These are phyloP conservation scores for Cucurbita argyrosperma DNA, from an alignment of 306 rosid genomes.

Conservation along the genomic window DNA sequence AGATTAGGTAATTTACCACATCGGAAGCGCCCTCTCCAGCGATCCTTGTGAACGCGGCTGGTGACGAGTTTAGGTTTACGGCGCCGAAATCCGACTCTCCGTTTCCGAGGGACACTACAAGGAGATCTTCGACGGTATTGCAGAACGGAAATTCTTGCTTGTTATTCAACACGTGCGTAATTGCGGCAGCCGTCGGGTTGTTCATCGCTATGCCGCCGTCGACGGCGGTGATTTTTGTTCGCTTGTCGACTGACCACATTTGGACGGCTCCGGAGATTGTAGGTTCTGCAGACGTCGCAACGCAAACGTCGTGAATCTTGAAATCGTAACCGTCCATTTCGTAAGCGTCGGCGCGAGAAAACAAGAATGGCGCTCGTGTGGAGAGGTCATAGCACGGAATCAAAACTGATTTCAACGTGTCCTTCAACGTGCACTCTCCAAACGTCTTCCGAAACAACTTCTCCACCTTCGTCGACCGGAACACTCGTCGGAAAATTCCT, in stretches of 20 bases:
- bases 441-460: conserved; percentile 47
- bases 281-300: conserved; percentile 47
- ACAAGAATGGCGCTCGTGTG: conserved; percentile 74
- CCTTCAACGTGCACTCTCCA: conserved; percentile 58
- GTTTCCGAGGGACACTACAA: conserved; percentile 77
- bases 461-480: conserved; percentile 28
- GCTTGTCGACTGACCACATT: conserved; percentile 47
- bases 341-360: conserved; percentile 91
- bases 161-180: conserved; percentile 85
- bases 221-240: conserved; percentile 61
- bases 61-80: conserved; percentile 16
- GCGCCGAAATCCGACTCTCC: conserved; percentile 52
- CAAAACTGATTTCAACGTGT: conserved; percentile 72
- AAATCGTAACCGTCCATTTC: conserved; percentile 88
- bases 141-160: conserved; percentile 89
- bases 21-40: conserved; percentile 92
- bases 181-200: conserved; percentile 75
- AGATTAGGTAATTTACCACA: conserved; percentile 30
- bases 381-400: conserved; percentile 88
- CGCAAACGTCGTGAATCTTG: conserved; percentile 70
- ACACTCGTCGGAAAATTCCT: conserved; percentile 35
- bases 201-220: conserved; percentile 78
- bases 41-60: conserved; percentile 37
- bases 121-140: conserved; percentile 50
- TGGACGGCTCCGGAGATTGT: conserved; percentile 22